These are phyloP conservation scores for Lepiota subincarnata DNA, from an alignment of 768 basidiomycete species.

Conservation along the genomic window DNA sequence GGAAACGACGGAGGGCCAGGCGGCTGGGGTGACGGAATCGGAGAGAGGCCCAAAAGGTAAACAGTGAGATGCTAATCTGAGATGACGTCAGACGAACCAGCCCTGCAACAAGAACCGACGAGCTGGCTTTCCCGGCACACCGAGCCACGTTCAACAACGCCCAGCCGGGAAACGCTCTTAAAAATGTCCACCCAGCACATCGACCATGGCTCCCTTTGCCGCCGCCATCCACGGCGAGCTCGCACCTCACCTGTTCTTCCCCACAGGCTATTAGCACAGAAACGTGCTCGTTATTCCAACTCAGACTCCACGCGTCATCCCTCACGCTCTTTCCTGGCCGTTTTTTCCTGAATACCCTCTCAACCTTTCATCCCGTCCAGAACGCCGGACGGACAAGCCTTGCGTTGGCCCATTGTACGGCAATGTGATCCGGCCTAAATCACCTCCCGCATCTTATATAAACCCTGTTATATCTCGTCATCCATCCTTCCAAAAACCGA, in stretches of 20 bases:
- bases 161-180: neutral
- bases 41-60: constrained; percentile 2
- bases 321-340: constrained; percentile 7
- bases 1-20: neutral
- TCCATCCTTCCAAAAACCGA: constrained; percentile 1
- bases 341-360: neutral
- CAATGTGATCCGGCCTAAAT: constrained; percentile 20
- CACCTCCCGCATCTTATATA: constrained; percentile 8
- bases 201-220: neutral
- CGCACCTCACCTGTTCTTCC: neutral
- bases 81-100: constrained; percentile 19
- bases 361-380: neutral
- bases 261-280: neutral
- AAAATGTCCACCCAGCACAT: neutral
- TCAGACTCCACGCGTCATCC: neutral
- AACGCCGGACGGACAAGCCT: constrained; percentile 2
- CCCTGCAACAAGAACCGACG: neutral
- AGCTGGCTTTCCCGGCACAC: constrained; percentile 7
- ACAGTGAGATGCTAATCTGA: constrained; percentile 1
- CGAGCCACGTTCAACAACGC: neutral
- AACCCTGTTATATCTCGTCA: neutral
- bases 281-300: constrained; percentile 1
- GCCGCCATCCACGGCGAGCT: neutral
- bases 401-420: constrained; percentile 12
- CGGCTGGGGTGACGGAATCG: constrained; percentile 1